phyloP scores from a whole-genome alignment of 495 filamentous ascomycete genomes.

The Hypoxylon perforatum region DNA sequence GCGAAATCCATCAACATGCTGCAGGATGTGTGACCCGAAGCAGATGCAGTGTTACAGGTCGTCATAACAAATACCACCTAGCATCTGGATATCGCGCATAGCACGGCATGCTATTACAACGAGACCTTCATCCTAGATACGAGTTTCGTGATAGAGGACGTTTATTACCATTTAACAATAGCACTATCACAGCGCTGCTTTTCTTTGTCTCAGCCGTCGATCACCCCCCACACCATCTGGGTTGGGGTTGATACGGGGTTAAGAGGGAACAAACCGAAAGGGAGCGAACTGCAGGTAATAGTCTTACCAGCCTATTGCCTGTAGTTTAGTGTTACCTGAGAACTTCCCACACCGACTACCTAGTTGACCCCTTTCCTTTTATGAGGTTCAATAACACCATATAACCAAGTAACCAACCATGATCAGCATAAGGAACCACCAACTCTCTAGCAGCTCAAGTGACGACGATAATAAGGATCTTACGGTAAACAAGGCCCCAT shows the following conservation, averaged over 20 bases:
- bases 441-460: slow-evolving; percentile 32
- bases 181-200: slow-evolving; percentile 10
- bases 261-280: background rate
- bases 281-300: slow-evolving; percentile 3
- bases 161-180: background rate
- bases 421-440: slow-evolving; percentile 29
- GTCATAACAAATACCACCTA: slow-evolving; percentile 5
- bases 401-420: slow-evolving; percentile 16
- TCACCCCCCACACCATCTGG: slow-evolving; percentile 33
- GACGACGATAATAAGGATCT: slow-evolving; percentile 24
- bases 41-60: slow-evolving; percentile 16
- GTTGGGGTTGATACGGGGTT: slow-evolving; percentile 35
- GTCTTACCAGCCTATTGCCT: slow-evolving; percentile 17
- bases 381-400: slow-evolving; percentile 17
- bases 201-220: slow-evolving; percentile 30
- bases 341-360: slow-evolving; percentile 37
- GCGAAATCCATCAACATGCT: slow-evolving; percentile 4
- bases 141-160: background rate
- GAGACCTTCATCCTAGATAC: background rate
- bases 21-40: slow-evolving; percentile 14
- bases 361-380: slow-evolving; percentile 25
- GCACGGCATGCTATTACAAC: background rate
- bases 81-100: background rate
- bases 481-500: slow-evolving; percentile 16
- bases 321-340: slow-evolving; percentile 5